Evolutionary conservation across 2,329 filamentous ascomycete genomes (phyloP).

Genomic region (Tolypocladium ophioglossoides): DNA sequence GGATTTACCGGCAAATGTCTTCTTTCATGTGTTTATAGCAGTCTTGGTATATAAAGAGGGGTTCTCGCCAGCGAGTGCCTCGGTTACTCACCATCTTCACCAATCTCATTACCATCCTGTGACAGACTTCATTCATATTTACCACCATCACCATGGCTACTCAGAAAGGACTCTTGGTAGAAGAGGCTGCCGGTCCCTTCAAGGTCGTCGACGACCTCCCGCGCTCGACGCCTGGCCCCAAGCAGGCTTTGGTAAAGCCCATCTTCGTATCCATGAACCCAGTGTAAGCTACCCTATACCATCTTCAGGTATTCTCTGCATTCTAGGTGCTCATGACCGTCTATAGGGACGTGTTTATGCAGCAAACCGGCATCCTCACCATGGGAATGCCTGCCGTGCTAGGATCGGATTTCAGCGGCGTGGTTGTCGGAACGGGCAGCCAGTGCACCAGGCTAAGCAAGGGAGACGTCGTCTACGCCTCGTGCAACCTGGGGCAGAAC

Average conservation of each 20-base stretch:
- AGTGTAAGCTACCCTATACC: slow-evolving; percentile 14
- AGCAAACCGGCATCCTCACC: slow-evolving; percentile 20
- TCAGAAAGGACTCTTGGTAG: slow-evolving; percentile 10
- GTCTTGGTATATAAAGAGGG: not conserved
- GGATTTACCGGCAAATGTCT: not conserved
- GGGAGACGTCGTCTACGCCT: slow-evolving; percentile 25
- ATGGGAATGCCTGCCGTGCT: slow-evolving; percentile 23
- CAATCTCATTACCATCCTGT: not conserved
- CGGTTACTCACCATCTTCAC: too few species aligned
- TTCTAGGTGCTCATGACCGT: not conserved
- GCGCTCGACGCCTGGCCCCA: slow-evolving; percentile 16
- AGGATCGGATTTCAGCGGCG: slow-evolving; percentile 24
- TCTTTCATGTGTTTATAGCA: not conserved
- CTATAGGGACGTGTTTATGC: slow-evolving; percentile 21
- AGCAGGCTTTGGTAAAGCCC: slow-evolving; percentile 24
- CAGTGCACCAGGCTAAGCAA: slow-evolving; percentile 17
- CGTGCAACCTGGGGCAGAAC: slow-evolving; percentile 21
- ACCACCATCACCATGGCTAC: slow-evolving; percentile 5
- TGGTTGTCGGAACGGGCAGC: slow-evolving; percentile 18
- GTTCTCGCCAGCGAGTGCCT: not conserved
- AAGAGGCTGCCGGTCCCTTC: slow-evolving; percentile 9
- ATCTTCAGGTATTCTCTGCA: not conserved
- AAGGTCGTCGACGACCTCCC: slow-evolving; percentile 11
- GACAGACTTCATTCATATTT: not conserved
- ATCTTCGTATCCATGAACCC: slow-evolving; percentile 24